phyloP scores from a whole-genome alignment of 148 eudicot species.

The Mesembryanthemum crystallinum region DNA sequence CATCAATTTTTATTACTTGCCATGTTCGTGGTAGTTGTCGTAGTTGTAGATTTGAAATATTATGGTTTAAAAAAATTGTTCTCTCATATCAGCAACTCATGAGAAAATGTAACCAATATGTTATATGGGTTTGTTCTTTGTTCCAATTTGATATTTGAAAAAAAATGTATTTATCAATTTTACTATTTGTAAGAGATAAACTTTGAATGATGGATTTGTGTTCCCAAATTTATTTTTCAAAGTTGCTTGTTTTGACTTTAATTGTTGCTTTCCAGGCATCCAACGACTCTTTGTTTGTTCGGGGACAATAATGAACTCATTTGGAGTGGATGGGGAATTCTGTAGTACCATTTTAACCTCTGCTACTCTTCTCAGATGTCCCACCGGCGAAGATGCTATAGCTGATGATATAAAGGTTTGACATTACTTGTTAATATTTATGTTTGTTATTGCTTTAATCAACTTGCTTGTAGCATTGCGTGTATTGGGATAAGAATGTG shows the following conservation, averaged over 20 bases:
- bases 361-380: constrained; percentile 21
- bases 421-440: background rate
- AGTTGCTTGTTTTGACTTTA: background rate
- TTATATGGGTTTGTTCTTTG: too few relatives aligned
- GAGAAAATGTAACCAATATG: too few relatives aligned
- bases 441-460: background rate
- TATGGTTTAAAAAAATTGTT: too few relatives aligned
- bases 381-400: background rate
- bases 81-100: too few relatives aligned
- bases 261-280: background rate
- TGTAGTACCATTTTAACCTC: constrained; percentile 17
- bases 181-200: background rate
- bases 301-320: constrained; percentile 11
- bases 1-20: too few relatives aligned
- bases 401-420: constrained; percentile 18
- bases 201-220: background rate
- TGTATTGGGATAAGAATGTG: background rate
- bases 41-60: too few relatives aligned
- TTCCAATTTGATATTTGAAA: too few relatives aligned
- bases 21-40: too few relatives aligned
- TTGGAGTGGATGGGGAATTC: constrained; percentile 6
- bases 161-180: too few relatives aligned
- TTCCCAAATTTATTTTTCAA: background rate
- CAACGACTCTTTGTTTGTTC: constrained; percentile 21
- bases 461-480: background rate